Evolutionary conservation across 768 basidiomycete genomes (phyloP), one percentile per base, ranked within the genome.

Genomic region (Mrakia gelida): DNA sequence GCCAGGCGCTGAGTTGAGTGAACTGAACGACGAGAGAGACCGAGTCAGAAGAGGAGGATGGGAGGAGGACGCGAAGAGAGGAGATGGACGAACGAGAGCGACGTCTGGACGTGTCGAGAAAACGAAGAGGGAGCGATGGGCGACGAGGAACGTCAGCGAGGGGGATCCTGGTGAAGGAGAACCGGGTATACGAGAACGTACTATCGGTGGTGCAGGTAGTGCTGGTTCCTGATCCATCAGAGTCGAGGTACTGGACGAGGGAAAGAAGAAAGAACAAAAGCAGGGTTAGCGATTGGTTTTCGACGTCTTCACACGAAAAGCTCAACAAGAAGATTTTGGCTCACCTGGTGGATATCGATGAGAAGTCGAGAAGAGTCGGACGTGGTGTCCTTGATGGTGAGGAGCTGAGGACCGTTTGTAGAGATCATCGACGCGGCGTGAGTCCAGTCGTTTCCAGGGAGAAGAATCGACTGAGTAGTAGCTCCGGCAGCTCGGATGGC

Each of bases 381-480:
- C 15, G 75, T 38, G 28, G 75, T 45, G 52, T 75, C 75, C n/a
- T 30, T 68, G 63, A 75, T 43, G 49, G 41, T 28, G n/a, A 75
- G 38, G 4, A 75, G 63, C 10, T 54, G 61, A 49, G 75, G 62
- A 11, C 75, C 75, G 28, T 21, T 30, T 0, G 75, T 75, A 23
- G n/a, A 32, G 65, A 75, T 41, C 75, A 75, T 75, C 2, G 38
- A 49, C 16, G 62, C 83, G 26, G 86, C 85, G 75, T 85, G 84
- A 13, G 89, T 87, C 84, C 86, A 91, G 84, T 88, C 85, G 81
- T 87, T 87, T 18, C 90, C 90, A 0, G 90, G 89, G 30, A 90
- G 86, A 30, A 89, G 87, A 79, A 90, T 89, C 18, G 86, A 83
- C 79, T 91, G 89, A 2, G 85, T 83, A 0, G 85, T 88, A 0